Conservation (phyloP, 1,139 yeast species). For the Protomyces pachydermus region DNA sequence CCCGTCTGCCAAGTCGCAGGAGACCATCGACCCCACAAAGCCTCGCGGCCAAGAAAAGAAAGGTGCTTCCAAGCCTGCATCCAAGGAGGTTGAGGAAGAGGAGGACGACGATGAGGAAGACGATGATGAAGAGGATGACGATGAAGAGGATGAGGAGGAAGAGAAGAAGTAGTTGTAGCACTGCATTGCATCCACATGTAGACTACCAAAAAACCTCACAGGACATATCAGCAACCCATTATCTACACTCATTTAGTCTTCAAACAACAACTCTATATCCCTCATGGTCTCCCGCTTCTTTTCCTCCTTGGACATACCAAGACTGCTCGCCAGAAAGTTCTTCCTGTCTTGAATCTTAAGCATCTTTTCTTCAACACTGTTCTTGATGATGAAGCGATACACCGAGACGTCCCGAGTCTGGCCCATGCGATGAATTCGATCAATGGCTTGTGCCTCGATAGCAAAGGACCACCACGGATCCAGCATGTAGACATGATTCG, state of each 20-base stretch:
- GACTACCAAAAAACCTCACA: neutral
- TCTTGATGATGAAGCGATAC: conserved; percentile 70
- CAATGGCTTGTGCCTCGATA: conserved; percentile 91
- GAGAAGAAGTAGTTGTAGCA: conserved; percentile 10
- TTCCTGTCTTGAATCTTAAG: conserved; percentile 79
- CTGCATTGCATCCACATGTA: neutral
- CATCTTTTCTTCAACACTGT: conserved; percentile 89
- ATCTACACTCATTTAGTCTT: conserved; percentile 34
- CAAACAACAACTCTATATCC: conserved; percentile 73
- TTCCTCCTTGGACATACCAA: conserved; percentile 73
- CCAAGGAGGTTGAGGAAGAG: neutral
- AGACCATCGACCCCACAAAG: conserved; percentile 14
- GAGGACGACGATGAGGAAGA: neutral
- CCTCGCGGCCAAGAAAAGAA: conserved; percentile 18
- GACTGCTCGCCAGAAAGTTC: conserved; percentile 76
- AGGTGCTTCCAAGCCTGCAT: neutral
- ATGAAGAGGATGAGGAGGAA: conserved; percentile 26
- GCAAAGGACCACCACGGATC: conserved; percentile 99
- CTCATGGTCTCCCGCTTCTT: conserved; percentile 69
- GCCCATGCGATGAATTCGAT: conserved; percentile 87
- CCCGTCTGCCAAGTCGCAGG: conserved; percentile 14
- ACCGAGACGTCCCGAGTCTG: conserved; percentile 68
- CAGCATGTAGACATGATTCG: conserved; percentile 83
- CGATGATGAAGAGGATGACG: conserved; percentile 1
- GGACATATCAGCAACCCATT: neutral